Evolutionary conservation across 306 rosid genomes (phyloP).

Genomic region (Vigna reflexopilosa): DNA sequence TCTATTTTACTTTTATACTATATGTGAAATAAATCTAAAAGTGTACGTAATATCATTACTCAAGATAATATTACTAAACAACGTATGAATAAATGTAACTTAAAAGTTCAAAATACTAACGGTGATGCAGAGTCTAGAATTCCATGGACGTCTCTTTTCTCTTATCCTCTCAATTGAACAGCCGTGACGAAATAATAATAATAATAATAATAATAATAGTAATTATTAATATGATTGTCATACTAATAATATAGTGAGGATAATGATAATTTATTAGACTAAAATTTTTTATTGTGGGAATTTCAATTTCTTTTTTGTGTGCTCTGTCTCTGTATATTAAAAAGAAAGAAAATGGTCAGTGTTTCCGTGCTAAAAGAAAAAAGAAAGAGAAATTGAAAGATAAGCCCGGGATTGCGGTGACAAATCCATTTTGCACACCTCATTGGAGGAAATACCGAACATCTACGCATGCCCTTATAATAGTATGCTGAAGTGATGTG

Average conservation of each 20-base stretch:
- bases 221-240: too few species aligned
- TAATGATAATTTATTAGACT: not conserved
- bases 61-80: not conserved
- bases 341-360: not conserved
- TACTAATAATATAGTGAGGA: too few species aligned
- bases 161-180: not conserved
- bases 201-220: too few species aligned
- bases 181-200: not conserved
- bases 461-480: conserved; percentile 18
- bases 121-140: not conserved
- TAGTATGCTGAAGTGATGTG: conserved; percentile 26
- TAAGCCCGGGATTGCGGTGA: conserved; percentile 34
- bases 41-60: too few species aligned
- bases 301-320: not conserved
- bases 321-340: not conserved
- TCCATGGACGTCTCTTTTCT: not conserved
- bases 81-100: not conserved
- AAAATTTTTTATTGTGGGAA: not conserved
- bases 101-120: not conserved
- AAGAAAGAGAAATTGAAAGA: conserved; percentile 22
- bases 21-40: too few species aligned
- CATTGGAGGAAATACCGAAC: conserved; percentile 5
- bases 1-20: too few species aligned
- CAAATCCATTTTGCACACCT: conserved; percentile 40
- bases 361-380: conserved; percentile 14